These are phyloP conservation scores for Ogataea kodamae DNA, from an alignment of 805 yeast genomes.

Conservation along the genomic window DNA sequence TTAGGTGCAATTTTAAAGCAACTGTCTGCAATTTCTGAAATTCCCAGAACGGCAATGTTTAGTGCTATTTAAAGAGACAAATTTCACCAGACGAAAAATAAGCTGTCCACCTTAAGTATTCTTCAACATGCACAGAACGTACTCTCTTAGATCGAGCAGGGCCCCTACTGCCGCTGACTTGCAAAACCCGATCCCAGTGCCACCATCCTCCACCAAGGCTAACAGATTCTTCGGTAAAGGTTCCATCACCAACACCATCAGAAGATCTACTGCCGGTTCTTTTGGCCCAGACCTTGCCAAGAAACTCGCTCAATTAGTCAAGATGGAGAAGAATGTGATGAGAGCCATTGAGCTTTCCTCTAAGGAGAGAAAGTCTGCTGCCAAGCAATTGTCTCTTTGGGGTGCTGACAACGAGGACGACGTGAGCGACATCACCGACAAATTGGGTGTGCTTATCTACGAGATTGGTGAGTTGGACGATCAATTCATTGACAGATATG, in stretches of 20 bases:
- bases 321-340: conserved; percentile 79
- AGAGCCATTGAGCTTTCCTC: conserved; percentile 75
- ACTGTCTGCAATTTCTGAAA: conserved; percentile 13
- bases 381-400: conserved; percentile 80
- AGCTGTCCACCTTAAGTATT: conserved; percentile 9
- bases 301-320: conserved; percentile 68
- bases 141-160: conserved; percentile 89
- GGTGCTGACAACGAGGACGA: conserved; percentile 86
- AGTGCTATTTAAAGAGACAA: conserved; percentile 11
- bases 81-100: conserved; percentile 13
- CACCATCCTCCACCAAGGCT: conserved; percentile 81
- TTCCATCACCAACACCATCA: conserved; percentile 42
- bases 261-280: conserved; percentile 72
- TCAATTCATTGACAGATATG: conserved; percentile 81
- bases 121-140: conserved; percentile 88
- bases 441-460: conserved; percentile 75
- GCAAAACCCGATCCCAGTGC: conserved; percentile 93
- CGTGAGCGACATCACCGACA: conserved; percentile 82
- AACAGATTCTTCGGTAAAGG: conserved; percentile 82
- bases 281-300: conserved; percentile 79
- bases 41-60: conserved; percentile 18
- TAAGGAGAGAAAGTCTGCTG: conserved; percentile 75
- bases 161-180: conserved; percentile 98
- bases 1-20: conserved; percentile 5
- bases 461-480: conserved; percentile 86